Evolutionary conservation across 352 stramenopile genomes (phyloP).

Genomic region (Phytophthora sojae): DNA sequence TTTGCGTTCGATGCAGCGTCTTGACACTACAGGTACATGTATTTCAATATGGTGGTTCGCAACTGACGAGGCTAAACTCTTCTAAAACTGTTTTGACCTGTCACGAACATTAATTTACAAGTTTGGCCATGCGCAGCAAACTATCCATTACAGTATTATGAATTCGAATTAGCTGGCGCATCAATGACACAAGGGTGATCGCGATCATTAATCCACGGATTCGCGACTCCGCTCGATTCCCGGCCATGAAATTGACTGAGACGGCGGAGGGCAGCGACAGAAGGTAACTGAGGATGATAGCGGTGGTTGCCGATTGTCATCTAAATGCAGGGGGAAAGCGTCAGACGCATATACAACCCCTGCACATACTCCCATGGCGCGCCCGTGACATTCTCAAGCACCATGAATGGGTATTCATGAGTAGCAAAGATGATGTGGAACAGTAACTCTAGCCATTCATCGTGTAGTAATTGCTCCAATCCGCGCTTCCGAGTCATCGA

Average conservation of each 20-base stretch:
- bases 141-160: no score
- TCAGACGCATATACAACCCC: conserved; percentile 40
- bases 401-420: conserved; percentile 44
- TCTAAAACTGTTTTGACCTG: no score
- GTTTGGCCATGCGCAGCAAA: no score
- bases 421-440: conserved; percentile 40
- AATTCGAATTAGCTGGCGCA: background rate
- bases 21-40: no score
- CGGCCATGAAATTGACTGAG: conserved; percentile 3
- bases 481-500: conserved; percentile 12
- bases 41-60: no score
- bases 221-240: background rate
- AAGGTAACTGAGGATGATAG: conserved; percentile 7
- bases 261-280: background rate
- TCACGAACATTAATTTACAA: no score
- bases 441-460: conserved; percentile 42
- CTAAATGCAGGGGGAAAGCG: conserved; percentile 39
- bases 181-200: background rate
- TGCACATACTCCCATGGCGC: conserved; percentile 41
- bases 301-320: conserved; percentile 49
- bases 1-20: no score
- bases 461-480: conserved; percentile 21
- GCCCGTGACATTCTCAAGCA: conserved; percentile 28
- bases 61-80: no score
- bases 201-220: background rate